phyloP scores from a whole-genome alignment of 768 basidiomycete genomes.

The Auricularia cornea region DNA sequence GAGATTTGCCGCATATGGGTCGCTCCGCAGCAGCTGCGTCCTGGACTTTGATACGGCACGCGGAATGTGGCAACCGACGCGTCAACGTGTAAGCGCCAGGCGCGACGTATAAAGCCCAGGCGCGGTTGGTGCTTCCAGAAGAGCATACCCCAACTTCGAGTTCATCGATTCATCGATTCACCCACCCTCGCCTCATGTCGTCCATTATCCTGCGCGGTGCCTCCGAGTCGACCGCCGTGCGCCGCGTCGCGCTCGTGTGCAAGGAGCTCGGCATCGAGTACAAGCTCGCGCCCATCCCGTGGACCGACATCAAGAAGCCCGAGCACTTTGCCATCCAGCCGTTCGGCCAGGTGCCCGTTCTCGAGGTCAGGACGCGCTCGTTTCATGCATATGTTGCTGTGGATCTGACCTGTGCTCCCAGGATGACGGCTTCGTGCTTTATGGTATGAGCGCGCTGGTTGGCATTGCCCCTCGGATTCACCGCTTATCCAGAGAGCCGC shows the following conservation, averaged over 20 bases:
- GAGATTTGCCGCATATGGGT: too few species aligned
- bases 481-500: conserved; percentile 30
- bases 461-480: too few species aligned
- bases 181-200: too few species aligned
- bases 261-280: conserved; percentile 52
- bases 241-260: conserved; percentile 41
- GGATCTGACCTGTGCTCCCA: not conserved
- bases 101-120: too few species aligned
- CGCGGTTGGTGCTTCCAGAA: too few species aligned
- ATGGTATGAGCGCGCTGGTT: conserved; percentile 25
- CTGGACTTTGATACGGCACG: too few species aligned
- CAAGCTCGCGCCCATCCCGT: conserved; percentile 24
- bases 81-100: too few species aligned
- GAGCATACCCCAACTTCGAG: too few species aligned
- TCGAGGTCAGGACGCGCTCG: conserved; percentile 20
- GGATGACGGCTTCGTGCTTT: conserved; percentile 56
- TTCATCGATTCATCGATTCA: too few species aligned
- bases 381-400: not conserved
- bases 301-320: conserved; percentile 36
- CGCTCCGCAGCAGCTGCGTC: too few species aligned
- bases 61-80: too few species aligned
- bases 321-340: conserved; percentile 45
- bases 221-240: conserved; percentile 38
- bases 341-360: conserved; percentile 54
- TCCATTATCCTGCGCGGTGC: conserved; percentile 27